These are phyloP conservation scores for Candida sp. DNA, from an alignment of 1,139 yeast species.

Conservation along the genomic window DNA sequence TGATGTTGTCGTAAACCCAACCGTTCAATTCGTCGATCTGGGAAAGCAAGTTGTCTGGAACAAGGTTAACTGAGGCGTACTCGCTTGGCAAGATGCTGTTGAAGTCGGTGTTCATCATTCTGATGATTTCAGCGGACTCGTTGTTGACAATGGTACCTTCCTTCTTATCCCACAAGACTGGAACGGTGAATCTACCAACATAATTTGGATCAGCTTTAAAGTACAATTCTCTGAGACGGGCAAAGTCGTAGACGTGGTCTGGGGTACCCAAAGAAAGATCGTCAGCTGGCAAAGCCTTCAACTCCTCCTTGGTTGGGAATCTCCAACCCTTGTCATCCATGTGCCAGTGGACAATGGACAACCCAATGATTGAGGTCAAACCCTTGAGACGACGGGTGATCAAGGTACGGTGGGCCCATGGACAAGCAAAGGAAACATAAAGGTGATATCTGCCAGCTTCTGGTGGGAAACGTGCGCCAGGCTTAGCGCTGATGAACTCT, in stretches of 20 bases:
- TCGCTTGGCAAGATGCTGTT: constrained; percentile 52
- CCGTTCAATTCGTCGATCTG: constrained; percentile 78
- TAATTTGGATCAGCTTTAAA: constrained; percentile 78
- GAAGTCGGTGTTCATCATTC: constrained; percentile 75
- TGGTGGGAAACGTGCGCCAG: constrained; percentile 68
- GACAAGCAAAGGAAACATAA: constrained; percentile 89
- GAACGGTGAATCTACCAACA: constrained; percentile 86
- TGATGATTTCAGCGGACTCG: constrained; percentile 87
- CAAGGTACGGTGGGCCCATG: constrained; percentile 94
- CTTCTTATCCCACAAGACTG: constrained; percentile 91
- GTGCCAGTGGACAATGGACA: constrained; percentile 88
- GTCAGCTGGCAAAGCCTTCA: constrained; percentile 21
- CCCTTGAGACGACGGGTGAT: constrained; percentile 84
- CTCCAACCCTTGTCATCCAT: constrained; percentile 91
- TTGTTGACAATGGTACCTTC: constrained; percentile 84
- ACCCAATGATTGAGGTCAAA: constrained; percentile 59
- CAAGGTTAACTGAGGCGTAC: constrained; percentile 58
- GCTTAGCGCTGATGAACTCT: constrained; percentile 60
- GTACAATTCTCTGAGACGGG: constrained; percentile 72
- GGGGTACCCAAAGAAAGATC: constrained; percentile 58
- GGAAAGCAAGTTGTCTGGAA: constrained; percentile 57
- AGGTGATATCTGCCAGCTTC: constrained; percentile 86
- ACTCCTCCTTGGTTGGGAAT: constrained; percentile 47
- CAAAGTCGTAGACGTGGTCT: constrained; percentile 66
- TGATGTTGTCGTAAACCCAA: constrained; percentile 88